Evolutionary conservation across 306 rosid species (phyloP), one percentile per base, ranked within the genome.

Genomic region (Lathyrus tuberosus): DNA sequence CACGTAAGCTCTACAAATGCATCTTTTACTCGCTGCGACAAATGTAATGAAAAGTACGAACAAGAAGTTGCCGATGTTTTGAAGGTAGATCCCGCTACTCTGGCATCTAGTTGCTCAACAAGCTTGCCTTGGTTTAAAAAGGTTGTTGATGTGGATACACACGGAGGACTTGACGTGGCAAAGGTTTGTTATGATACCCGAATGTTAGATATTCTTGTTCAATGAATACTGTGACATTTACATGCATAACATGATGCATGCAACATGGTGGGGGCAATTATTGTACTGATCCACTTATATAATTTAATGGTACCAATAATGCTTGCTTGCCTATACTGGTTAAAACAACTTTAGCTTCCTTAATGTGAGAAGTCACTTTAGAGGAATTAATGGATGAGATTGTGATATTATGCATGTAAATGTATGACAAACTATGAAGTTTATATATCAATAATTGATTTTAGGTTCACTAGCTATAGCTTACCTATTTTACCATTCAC

Each of bases 11-110:
- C 76, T 77, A 43, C 73, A 59, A 77, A 60, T 71, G 83, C 76
- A 51, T 43, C 86, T 6, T 85, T 84, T 73, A 49, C 79, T 28
- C 88, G 85, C 15, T 94, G 98, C 37, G 82, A 78, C 49, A 68
- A 62, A 38, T 94, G 98, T 82, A 81, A 84, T 28, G 88, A 87
- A 64, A 88, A 85, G 76, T 94, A 70, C 71, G 97, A 94, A 80
- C 86, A 81, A 67, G 98, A 94, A 82, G 80, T 83, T 69, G 86
- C 97, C 44, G 81, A 85, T 68, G 52, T 81, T 82, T 47, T 33
- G 76, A 85, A 85, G 68, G 76, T 43, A 74, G 89, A 85, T 79
- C 79, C 84, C 10, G 48, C 83, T 65, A 31, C 72, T 31, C 70
- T 76, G 5, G 72, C 67, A 48, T 42, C 85, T 46, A 84, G 67